These are phyloP conservation scores for Phytophthora cajani DNA, from an alignment of 352 stramenopile species.

Conservation along the genomic window DNA sequence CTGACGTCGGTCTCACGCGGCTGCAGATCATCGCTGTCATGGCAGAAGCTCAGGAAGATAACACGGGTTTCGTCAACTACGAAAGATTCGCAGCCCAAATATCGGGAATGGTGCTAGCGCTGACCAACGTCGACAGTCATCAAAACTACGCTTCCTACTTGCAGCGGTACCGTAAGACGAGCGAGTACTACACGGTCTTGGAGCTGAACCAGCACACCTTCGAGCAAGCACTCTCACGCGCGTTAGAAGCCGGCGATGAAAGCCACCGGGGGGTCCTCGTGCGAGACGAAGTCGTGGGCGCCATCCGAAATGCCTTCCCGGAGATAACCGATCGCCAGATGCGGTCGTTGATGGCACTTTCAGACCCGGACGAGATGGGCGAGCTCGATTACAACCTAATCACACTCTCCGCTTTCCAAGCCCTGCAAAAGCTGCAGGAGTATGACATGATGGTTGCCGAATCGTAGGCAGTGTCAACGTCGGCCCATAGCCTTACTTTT, in stretches of 20 bases:
- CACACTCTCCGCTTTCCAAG: slow-evolving; percentile 73
- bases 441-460: slow-evolving; percentile 85
- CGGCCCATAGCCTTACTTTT: slow-evolving; percentile 10
- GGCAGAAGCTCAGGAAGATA: slow-evolving; percentile 77
- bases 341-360: slow-evolving; percentile 68
- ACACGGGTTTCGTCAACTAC: slow-evolving; percentile 78
- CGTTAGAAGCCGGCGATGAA: slow-evolving; percentile 76
- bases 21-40: slow-evolving; percentile 79
- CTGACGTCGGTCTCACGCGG: slow-evolving; percentile 76
- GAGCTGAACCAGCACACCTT: slow-evolving; percentile 85
- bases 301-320: slow-evolving; percentile 67
- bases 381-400: slow-evolving; percentile 79
- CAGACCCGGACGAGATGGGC: slow-evolving; percentile 69
- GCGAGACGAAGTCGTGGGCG: slow-evolving; percentile 60
- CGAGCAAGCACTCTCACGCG: slow-evolving; percentile 69
- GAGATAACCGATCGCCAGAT: slow-evolving; percentile 71
- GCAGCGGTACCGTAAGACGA: slow-evolving; percentile 72
- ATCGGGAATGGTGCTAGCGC: slow-evolving; percentile 69
- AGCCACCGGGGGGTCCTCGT: slow-evolving; percentile 58
- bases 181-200: slow-evolving; percentile 80
- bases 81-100: slow-evolving; percentile 75
- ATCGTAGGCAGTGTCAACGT: slow-evolving; percentile 35
- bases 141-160: slow-evolving; percentile 62
- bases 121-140: slow-evolving; percentile 76
- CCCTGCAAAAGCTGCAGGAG: slow-evolving; percentile 82